These are phyloP conservation scores for Bipolaris zeicola DNA, from an alignment of 2,329 filamentous ascomycete genomes.

Conservation along the genomic window DNA sequence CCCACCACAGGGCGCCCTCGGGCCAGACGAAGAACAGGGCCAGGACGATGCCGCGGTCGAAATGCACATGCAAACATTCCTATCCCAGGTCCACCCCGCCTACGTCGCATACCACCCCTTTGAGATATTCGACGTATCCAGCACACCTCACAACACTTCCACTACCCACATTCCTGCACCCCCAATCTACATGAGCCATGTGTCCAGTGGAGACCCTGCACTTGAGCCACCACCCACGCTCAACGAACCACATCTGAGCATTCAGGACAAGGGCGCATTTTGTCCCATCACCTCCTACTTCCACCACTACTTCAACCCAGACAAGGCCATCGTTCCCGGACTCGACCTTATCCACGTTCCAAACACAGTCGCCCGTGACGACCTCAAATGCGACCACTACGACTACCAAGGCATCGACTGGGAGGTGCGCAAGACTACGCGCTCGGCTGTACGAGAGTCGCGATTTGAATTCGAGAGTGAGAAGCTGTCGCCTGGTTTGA, in stretches of 20 bases:
- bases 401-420: constrained; percentile 50
- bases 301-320: constrained; percentile 21
- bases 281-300: constrained; percentile 38
- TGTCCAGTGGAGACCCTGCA: constrained; percentile 24
- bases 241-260: constrained; percentile 37
- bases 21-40: constrained; percentile 5
- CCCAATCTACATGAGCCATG: constrained; percentile 15
- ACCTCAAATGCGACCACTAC: constrained; percentile 42
- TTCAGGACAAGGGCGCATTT: constrained; percentile 38
- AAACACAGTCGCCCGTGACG: constrained; percentile 34
- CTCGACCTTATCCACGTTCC: constrained; percentile 36
- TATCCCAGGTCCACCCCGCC: constrained; percentile 23
- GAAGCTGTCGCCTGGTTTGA: constrained; percentile 24
- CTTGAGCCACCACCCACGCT: constrained; percentile 31
- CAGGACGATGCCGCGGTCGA: constrained; percentile 4
- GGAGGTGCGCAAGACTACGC: constrained; percentile 37
- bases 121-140: constrained; percentile 15
- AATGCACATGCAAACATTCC: constrained; percentile 20
- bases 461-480: constrained; percentile 31
- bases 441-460: constrained; percentile 32
- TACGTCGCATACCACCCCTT: constrained; percentile 10
- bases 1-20: constrained; percentile 6
- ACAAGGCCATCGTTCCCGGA: constrained; percentile 21
- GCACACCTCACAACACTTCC: constrained; percentile 18
- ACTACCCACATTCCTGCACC: constrained; percentile 19